Conservation (phyloP, 225 moss, liverwort and hornwort genomes). For the Sphagnum tenellum region DNA sequence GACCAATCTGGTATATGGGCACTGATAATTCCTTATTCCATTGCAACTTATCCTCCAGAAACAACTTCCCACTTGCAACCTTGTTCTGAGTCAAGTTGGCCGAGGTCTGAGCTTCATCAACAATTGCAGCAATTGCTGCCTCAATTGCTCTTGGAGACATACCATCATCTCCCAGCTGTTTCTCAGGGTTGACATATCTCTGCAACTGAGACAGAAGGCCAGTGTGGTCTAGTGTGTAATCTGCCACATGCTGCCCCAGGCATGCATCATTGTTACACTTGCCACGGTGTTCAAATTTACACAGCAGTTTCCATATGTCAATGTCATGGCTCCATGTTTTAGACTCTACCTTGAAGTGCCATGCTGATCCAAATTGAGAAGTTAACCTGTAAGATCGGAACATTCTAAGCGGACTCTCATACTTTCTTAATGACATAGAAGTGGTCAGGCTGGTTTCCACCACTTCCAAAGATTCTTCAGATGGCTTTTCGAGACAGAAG, state of each 20-base stretch:
- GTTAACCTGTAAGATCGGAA: conserved; percentile 58
- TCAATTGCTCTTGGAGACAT: conserved; percentile 14
- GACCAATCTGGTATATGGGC: conserved; percentile 52
- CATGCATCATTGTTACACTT: conserved; percentile 69
- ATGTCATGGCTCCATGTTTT: conserved; percentile 63
- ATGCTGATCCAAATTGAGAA: conserved; percentile 35
- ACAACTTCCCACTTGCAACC: conserved; percentile 14
- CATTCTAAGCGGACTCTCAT: conserved; percentile 58
- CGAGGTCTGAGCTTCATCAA: conserved; percentile 14
- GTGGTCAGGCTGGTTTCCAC: conserved; percentile 7
- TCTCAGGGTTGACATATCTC: conserved; percentile 18
- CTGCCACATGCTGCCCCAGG: conserved; percentile 65
- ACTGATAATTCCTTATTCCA: conserved; percentile 24
- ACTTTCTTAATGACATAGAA: conserved; percentile 18
- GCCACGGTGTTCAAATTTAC: conserved; percentile 76
- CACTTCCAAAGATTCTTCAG: conserved; percentile 1
- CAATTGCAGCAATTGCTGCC: conserved; percentile 10
- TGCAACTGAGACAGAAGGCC: conserved; percentile 26
- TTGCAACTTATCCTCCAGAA: conserved; percentile 7
- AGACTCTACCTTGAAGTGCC: conserved; percentile 32
- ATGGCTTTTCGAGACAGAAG: too few relatives aligned
- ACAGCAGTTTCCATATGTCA: conserved; percentile 55
- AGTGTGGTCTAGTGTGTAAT: conserved; percentile 39
- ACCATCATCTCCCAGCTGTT: conserved; percentile 13
- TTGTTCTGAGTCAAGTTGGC: conserved; percentile 1